Evolutionary conservation across 768 basidiomycete genomes (phyloP).

Genomic region (Amanita inopinata): DNA sequence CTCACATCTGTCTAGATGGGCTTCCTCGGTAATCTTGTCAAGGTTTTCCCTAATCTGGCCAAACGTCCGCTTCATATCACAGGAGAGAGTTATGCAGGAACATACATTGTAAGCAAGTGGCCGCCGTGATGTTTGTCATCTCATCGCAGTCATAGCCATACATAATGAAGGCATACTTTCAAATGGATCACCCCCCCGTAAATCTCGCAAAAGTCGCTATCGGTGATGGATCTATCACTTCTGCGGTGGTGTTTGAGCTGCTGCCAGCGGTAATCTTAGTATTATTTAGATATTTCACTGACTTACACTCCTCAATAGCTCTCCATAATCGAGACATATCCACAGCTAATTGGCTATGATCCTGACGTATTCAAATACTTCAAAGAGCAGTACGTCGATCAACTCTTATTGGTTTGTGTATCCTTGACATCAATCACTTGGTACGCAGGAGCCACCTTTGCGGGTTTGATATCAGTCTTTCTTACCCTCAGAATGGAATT

Average conservation of each 20-base stretch:
- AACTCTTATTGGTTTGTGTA: not conserved
- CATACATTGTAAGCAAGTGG: conserved; percentile 46
- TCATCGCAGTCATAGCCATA: conserved; percentile 41
- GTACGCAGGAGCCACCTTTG: conserved; percentile 46
- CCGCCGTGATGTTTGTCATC: not conserved
- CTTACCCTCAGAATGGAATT: conserved; percentile 52
- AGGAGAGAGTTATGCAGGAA: conserved; percentile 71
- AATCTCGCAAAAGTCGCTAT: conserved; percentile 60
- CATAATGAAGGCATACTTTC: conserved; percentile 65
- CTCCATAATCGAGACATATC: conserved; percentile 57
- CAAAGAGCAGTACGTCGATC: conserved; percentile 47
- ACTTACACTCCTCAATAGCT: conserved; percentile 25
- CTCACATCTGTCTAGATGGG: conserved; percentile 39
- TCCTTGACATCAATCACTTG: not conserved
- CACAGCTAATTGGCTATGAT: conserved; percentile 69
- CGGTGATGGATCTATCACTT: conserved; percentile 54
- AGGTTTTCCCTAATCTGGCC: conserved; percentile 62
- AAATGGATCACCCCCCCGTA: conserved; percentile 53
- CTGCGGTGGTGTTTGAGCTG: conserved; percentile 39
- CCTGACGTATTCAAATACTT: conserved; percentile 58
- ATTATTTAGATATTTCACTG: not conserved
- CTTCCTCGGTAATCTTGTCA: conserved; percentile 61
- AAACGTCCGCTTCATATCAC: conserved; percentile 58
- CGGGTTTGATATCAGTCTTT: conserved; percentile 54
- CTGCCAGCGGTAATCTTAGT: conserved; percentile 37